Percentiles rank a stretch among this genome's conserved stretches.
These are phyloP conservation scores for Cryphonectria naterciae DNA, from an alignment of 2,329 filamentous ascomycete genomes.

Conservation along the genomic window DNA sequence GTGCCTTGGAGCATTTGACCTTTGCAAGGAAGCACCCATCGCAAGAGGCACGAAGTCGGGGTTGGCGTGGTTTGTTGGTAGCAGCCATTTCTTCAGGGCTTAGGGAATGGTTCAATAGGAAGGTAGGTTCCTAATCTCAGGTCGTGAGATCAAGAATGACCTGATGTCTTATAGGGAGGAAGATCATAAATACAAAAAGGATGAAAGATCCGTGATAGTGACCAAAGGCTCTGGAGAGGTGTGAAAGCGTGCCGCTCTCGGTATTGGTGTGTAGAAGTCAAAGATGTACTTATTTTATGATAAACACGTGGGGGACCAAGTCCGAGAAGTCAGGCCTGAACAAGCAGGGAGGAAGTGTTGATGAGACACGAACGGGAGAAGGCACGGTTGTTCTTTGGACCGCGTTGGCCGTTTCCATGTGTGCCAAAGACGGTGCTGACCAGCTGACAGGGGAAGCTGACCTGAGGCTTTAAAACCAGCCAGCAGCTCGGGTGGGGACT, in stretches of 20 bases:
- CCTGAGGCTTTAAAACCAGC: neutral
- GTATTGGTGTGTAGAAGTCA: neutral
- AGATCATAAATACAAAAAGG: neutral
- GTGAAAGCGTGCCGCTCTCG: neutral
- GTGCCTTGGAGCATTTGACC: conserved; percentile 58
- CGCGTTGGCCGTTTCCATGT: conserved; percentile 21
- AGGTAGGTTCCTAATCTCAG: neutral
- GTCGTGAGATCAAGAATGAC: neutral
- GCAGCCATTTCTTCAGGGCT: conserved; percentile 30
- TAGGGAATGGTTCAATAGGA: neutral
- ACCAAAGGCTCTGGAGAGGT: neutral
- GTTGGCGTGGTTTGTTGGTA: conserved; percentile 42
- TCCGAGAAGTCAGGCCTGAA: neutral
- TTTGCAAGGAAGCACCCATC: conserved; percentile 60
- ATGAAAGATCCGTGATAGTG: neutral
- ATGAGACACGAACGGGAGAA: neutral
- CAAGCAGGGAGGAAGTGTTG: neutral
- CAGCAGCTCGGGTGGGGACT: neutral
- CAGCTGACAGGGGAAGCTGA: neutral
- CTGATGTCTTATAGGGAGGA: neutral
- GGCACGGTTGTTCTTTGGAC: neutral
- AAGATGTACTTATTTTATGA: neutral
- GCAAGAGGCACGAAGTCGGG: conserved; percentile 53
- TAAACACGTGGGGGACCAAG: neutral
- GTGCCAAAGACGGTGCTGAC: neutral